phyloP scores from a whole-genome alignment of 2,329 filamentous ascomycete species.

The Nigrospora osmanthi region DNA sequence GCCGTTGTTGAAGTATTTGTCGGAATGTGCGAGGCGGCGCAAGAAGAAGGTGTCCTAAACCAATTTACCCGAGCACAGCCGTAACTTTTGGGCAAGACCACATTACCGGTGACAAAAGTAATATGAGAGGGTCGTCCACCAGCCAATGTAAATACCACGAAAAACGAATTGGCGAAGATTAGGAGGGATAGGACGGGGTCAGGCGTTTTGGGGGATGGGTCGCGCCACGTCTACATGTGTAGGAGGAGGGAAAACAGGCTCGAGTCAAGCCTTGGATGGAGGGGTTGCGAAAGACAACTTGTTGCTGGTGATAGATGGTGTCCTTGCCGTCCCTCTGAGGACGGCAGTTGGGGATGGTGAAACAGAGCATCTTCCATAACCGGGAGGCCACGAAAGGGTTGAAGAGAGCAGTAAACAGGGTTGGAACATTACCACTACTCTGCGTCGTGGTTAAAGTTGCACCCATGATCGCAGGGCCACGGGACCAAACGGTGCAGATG shows the following conservation, averaged over 20 bases:
- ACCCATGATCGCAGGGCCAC: conserved; percentile 2
- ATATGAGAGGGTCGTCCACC: neutral
- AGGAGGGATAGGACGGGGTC: neutral
- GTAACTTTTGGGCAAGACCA: neutral
- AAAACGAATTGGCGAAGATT: neutral
- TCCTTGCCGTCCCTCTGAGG: conserved; percentile 1
- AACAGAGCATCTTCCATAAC: conserved; percentile 9
- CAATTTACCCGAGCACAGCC: neutral
- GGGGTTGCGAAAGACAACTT: conserved; percentile 10
- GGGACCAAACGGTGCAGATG: too few species aligned
- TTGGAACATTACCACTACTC: conserved; percentile 4
- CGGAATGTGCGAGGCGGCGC: neutral
- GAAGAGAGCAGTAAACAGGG: conserved; percentile 9
- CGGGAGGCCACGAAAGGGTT: conserved; percentile 8
- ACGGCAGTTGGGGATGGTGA: conserved; percentile 4
- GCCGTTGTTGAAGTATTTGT: neutral
- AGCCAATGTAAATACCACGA: neutral
- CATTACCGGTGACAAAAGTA: neutral
- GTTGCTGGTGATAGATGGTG: conserved; percentile 8
- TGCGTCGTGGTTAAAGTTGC: conserved; percentile 4
- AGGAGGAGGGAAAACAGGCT: conserved; percentile 2
- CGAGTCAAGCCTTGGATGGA: conserved; percentile 3
- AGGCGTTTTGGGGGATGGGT: neutral
- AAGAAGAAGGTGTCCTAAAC: too few species aligned
- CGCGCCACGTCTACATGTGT: conserved; percentile 2